Base-by-base conservation (phyloP, 1,139 yeast species). In the Magnusiomyces ingens region DNA sequence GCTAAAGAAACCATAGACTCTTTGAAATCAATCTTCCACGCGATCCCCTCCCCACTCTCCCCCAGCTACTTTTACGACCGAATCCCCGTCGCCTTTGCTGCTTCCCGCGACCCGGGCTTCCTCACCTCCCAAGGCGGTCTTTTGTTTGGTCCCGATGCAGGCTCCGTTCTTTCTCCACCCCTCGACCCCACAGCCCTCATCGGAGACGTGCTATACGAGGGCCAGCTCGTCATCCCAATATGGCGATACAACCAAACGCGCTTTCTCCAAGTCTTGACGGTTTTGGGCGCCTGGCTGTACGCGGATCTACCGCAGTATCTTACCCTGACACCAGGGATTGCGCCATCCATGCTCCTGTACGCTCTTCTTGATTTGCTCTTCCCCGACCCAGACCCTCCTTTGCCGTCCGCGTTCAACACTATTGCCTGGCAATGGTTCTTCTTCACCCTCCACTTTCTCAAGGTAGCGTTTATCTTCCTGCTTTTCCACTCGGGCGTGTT, bases 311-410 rank as follows among this genome's bases (percentile, higher is more conserved):
- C 99, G 0, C 96, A 89, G 65, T 79, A 76, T 62, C 75, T 89
- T 55, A 80, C 91, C 45, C 97, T 97, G 50, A 91, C 98, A 2
- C 98, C 98, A 0, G 97, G 97, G 32, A 77, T 82, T 55, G 85
- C 93, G 60, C 74, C 89, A 56, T 85, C 95, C n/a, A 82, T 82
- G 64, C 81, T 83, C 60, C 59, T 81, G 29, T 72, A 82, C 43
- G 48, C 51, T 36, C 26, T 60, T 12, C 56, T 64, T 69, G 71
- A 59, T 36, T 67, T 11, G 59, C 75, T 57, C 29, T 54, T 57
- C 56, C 66, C 63, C n/a, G 61, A 58, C 43, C 51, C 55, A 3
- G 55, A 59, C 6, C 52, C 57, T 1, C 56, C 47, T 43, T 12
- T 4, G 21, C 71, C 85, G 54, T 61, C 76, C 43, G 73, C 72